These are phyloP conservation scores for Musa acuminata DNA, from an alignment of 176 grass and related monocot genomes.

Conservation along the genomic window DNA sequence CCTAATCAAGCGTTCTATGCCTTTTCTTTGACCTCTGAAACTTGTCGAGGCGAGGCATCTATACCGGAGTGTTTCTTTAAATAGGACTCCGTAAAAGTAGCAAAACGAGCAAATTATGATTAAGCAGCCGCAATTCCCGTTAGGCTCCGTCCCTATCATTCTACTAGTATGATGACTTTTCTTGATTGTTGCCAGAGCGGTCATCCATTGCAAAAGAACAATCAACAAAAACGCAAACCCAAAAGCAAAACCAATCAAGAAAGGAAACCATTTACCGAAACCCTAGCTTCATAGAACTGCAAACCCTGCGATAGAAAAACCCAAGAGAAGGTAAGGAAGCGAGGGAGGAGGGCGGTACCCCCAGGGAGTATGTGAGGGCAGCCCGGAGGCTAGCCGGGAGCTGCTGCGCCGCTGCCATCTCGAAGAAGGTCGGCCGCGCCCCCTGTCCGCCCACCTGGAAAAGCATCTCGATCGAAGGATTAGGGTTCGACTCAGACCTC, in stretches of 20 bases:
- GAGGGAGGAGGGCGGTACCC: constrained; percentile 25
- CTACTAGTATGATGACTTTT: no score
- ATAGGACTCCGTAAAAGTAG: not conserved
- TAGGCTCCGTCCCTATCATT: not conserved
- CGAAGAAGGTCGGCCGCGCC: constrained; percentile 96
- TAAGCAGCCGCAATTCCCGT: not conserved
- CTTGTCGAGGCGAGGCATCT: not conserved
- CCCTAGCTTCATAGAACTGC: not conserved
- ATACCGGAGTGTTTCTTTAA: not conserved
- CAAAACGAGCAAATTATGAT: not conserved
- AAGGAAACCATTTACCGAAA: not conserved
- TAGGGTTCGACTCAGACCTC: not conserved
- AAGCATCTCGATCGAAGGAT: constrained; percentile 35
- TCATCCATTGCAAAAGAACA: not conserved
- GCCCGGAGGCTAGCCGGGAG: constrained; percentile 82
- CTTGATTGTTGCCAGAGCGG: no score
- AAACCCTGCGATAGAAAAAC: not conserved
- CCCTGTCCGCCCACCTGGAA: constrained; percentile 99
- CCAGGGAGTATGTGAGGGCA: constrained; percentile 84
- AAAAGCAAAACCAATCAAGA: not conserved
- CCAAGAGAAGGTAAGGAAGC: not conserved
- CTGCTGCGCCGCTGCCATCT: constrained; percentile 99
- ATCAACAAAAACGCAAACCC: not conserved
- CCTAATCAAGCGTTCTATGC: not conserved
- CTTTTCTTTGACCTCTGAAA: not conserved